Conservation (phyloP, 768 basidiomycete genomes). For the Mycena rosella region DNA sequence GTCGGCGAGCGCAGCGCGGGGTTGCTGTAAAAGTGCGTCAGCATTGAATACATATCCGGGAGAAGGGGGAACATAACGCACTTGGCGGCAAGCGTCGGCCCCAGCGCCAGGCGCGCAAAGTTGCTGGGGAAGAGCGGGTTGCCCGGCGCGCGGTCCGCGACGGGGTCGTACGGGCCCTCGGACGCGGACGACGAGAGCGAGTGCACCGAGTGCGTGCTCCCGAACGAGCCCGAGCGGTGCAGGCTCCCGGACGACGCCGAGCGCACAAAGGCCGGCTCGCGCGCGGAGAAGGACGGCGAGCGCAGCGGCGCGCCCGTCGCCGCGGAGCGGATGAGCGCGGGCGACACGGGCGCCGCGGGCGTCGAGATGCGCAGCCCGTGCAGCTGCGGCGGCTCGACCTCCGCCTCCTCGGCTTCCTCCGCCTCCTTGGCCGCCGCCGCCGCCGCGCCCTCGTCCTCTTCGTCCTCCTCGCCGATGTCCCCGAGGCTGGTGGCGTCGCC, state of each 20-base stretch:
- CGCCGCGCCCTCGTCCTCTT: constrained; percentile 62
- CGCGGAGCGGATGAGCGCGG: constrained; percentile 35
- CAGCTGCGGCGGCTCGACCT: constrained; percentile 54
- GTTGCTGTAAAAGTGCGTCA: constrained; percentile 35
- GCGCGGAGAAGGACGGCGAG: constrained; percentile 44
- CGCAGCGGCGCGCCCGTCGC: constrained; percentile 37
- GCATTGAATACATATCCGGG: not conserved
- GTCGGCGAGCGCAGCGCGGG: constrained; percentile 39
- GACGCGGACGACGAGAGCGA: constrained; percentile 21
- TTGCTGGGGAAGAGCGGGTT: constrained; percentile 87
- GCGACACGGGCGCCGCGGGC: constrained; percentile 30
- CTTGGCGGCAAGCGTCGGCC: constrained; percentile 74
- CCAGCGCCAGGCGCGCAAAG: constrained; percentile 75
- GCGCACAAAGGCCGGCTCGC: constrained; percentile 38
- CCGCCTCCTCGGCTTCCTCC: constrained; percentile 14
- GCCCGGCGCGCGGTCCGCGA: constrained; percentile 77
- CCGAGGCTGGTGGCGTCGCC: constrained; percentile 56
- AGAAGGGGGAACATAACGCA: constrained; percentile 35
- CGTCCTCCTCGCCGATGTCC: constrained; percentile 74
- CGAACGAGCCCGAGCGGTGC: constrained; percentile 38
- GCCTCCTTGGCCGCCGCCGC: constrained; percentile 21
- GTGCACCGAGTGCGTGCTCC: constrained; percentile 22
- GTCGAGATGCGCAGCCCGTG: constrained; percentile 71
- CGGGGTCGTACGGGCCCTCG: constrained; percentile 57
- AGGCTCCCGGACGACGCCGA: constrained; percentile 22